Conservation (phyloP, 108 stramenopile species). For the Fistulifera pelliculosa region DNA sequence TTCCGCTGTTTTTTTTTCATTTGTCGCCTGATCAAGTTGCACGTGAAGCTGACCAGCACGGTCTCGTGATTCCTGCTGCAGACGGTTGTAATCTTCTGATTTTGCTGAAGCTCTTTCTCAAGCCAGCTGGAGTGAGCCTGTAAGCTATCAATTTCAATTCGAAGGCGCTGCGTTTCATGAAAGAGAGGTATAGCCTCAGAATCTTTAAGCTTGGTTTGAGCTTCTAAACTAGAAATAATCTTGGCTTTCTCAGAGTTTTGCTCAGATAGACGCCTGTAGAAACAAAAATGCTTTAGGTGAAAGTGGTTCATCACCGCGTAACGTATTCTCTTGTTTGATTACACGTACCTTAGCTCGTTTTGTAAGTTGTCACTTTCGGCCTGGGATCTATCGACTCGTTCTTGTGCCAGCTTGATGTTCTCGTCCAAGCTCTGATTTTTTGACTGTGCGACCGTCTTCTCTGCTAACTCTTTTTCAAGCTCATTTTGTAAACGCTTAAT, state of each 20-base stretch:
- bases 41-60: slow-evolving; percentile 26
- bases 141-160: slow-evolving; percentile 58
- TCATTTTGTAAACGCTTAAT: slow-evolving; percentile 17
- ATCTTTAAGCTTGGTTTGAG: slow-evolving; percentile 37
- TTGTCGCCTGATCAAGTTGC: slow-evolving; percentile 24
- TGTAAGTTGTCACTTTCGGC: slow-evolving; percentile 49
- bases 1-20: slow-evolving; percentile 23
- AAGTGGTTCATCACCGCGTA: background rate
- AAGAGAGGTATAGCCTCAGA: slow-evolving; percentile 56
- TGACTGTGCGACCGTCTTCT: slow-evolving; percentile 9
- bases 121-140: slow-evolving; percentile 59
- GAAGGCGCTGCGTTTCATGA: slow-evolving; percentile 53
- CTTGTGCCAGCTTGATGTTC: slow-evolving; percentile 9
- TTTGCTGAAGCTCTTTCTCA: slow-evolving; percentile 40
- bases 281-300: slow-evolving; percentile 1
- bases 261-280: slow-evolving; percentile 37
- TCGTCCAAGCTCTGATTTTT: slow-evolving; percentile 4
- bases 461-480: slow-evolving; percentile 12
- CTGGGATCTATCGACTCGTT: slow-evolving; percentile 37
- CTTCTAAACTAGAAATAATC: slow-evolving; percentile 37
- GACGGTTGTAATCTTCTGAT: slow-evolving; percentile 19
- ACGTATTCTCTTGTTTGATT: too few species aligned
- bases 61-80: slow-evolving; percentile 25
- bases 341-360: slow-evolving; percentile 64
- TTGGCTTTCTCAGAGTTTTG: slow-evolving; percentile 35